phyloP scores from a whole-genome alignment of 768 basidiomycete species.

The Neoboletus brunneissimus region DNA sequence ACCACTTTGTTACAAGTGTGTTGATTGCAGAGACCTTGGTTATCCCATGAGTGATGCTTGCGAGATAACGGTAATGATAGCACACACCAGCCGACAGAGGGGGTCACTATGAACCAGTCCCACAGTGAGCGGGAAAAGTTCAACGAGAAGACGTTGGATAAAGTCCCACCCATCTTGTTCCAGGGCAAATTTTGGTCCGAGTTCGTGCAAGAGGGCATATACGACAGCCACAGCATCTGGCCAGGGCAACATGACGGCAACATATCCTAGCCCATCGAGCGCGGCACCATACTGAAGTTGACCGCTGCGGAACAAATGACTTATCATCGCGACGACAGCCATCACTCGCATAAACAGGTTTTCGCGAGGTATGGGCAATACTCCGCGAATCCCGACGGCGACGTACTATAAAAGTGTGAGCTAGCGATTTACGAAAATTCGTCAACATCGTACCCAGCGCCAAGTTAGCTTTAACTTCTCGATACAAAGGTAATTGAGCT shows the following conservation, averaged over 20 bases:
- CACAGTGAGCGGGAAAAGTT: conserved; percentile 4
- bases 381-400: background rate
- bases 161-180: conserved; percentile 13
- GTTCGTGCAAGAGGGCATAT: conserved; percentile 13
- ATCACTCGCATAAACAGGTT: conserved; percentile 15
- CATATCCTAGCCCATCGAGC: conserved; percentile 4
- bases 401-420: conserved; percentile 15
- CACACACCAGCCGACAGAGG: conserved; percentile 18
- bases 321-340: conserved; percentile 14
- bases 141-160: conserved; percentile 9
- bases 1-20: conserved; percentile 9
- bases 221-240: conserved; percentile 17
- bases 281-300: conserved; percentile 5
- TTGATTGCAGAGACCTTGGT: conserved; percentile 15
- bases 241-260: conserved; percentile 17
- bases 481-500: conserved; percentile 9
- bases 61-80: background rate
- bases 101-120: conserved; percentile 4
- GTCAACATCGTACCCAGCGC: conserved; percentile 14
- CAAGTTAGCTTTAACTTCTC: conserved; percentile 13
- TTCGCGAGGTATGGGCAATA: background rate
- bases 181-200: conserved; percentile 18
- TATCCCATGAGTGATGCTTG: background rate
- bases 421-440: background rate
- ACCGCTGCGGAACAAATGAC: conserved; percentile 13